Evolutionary conservation across 306 rosid genomes (phyloP), one percentile per base, ranked within the genome.

Genomic region (Glycyrrhiza uralensis): DNA sequence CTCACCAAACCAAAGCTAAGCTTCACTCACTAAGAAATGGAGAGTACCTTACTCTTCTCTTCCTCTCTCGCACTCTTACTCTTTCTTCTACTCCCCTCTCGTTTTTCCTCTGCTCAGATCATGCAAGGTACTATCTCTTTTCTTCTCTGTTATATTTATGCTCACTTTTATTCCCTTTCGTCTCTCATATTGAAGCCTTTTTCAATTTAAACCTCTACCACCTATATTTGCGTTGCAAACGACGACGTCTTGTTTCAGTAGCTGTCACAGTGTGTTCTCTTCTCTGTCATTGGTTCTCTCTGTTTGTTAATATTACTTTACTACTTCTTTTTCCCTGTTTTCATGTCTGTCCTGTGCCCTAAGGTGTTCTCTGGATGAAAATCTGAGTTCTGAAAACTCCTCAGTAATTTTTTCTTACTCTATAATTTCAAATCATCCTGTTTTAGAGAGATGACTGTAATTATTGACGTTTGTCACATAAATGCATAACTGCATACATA

Each of bases 81-180:
- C 57, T 18, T 29, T 6, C 68, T 55, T 7, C 41, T 62, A 5
- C 59, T 61, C 10, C 29, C 38, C 4, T 51, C 28, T 3, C 72
- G 20, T 45, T 78, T 65, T 58, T 63, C 74, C 35, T 71, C 62
- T 45, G 72, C 82, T 71, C 82, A 78, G 78, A 71, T 75, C 18
- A 76, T 78, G 78, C 74, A 64, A 64, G 82, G 82, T 78, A n/a
- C n/a, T n/a, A 51, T 42, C 52, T 36, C 7, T 3, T 30, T 44
- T 1, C 23, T 24, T 52, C 20, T 10, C 11, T 39, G 11, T 17
- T 23, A n/a, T n/a, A 4, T 2, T n/a, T 18, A 2, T 8, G 30
- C 58, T 51, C 26, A 35, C 19, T 56, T 56, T 17, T 0, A 52
- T 2, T 22, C 10, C 23, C 9, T 23, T 11, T 23, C 18, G 5